Evolutionary conservation across 805 yeast genomes (phyloP).

Genomic region (Myxozyma lipomycoides): DNA sequence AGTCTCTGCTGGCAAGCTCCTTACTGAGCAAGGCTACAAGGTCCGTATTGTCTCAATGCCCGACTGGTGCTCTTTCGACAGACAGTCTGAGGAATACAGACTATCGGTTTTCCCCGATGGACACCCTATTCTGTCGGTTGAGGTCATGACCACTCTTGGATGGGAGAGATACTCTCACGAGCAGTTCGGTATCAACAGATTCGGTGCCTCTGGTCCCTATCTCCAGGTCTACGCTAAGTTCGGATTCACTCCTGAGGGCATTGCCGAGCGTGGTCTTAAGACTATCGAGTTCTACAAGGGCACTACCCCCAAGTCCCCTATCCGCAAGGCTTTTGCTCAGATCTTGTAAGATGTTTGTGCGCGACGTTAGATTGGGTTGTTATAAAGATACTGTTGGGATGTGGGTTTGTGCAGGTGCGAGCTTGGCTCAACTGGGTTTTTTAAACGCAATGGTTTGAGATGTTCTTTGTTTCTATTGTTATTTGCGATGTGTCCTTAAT

Average conservation of each 20-base stretch:
- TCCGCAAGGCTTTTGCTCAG: slow-evolving; percentile 60
- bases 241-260: slow-evolving; percentile 89
- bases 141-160: slow-evolving; percentile 85
- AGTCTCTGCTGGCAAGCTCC: slow-evolving; percentile 74
- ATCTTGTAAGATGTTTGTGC: neutral
- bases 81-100: slow-evolving; percentile 70
- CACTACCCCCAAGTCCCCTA: slow-evolving; percentile 60
- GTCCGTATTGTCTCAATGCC: slow-evolving; percentile 89
- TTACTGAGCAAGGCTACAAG: slow-evolving; percentile 61
- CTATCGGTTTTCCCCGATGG: slow-evolving; percentile 91
- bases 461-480: neutral
- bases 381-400: too few relatives aligned
- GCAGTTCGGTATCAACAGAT: slow-evolving; percentile 91
- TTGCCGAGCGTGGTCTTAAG: slow-evolving; percentile 79
- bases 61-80: slow-evolving; percentile 85
- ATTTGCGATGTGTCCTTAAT: neutral
- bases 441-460: neutral
- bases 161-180: slow-evolving; percentile 96
- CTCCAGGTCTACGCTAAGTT: slow-evolving; percentile 75
- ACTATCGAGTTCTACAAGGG: slow-evolving; percentile 83
- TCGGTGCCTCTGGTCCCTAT: slow-evolving; percentile 95
- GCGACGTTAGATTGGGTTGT: neutral
- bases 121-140: slow-evolving; percentile 87
- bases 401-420: too few relatives aligned
- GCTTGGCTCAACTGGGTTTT: too few relatives aligned